These are phyloP conservation scores for Paraphoma chrysanthemicola DNA, from an alignment of 2,329 filamentous ascomycete species.

Conservation along the genomic window DNA sequence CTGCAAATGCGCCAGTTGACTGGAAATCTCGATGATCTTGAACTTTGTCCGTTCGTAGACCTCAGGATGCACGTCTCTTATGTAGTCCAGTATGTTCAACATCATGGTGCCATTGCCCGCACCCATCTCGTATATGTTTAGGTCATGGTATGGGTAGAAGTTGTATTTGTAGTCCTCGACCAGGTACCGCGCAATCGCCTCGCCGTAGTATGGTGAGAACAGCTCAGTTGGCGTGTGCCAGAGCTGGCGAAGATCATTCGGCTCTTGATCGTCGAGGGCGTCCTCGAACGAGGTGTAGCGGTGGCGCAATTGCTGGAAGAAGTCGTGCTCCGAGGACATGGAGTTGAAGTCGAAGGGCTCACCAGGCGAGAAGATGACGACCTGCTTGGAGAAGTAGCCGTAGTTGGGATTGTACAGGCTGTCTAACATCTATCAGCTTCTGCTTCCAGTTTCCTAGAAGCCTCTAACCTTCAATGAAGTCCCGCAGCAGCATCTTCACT, in stretches of 20 bases:
- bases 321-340: slow-evolving; percentile 84
- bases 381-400: slow-evolving; percentile 95
- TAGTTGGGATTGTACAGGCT: slow-evolving; percentile 94
- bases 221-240: slow-evolving; percentile 99
- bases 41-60: slow-evolving; percentile 94
- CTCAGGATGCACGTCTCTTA: slow-evolving; percentile 84
- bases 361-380: slow-evolving; percentile 92
- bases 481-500: slow-evolving; percentile 96
- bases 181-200: slow-evolving; percentile 95
- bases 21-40: slow-evolving; percentile 95
- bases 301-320: slow-evolving; percentile 76
- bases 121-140: slow-evolving; percentile 98
- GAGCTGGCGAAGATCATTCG: slow-evolving; percentile 81
- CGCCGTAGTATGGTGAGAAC: slow-evolving; percentile 94
- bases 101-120: slow-evolving; percentile 97
- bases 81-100: slow-evolving; percentile 97
- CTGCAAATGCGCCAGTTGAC: slow-evolving; percentile 80
- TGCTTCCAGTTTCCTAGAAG: neutral
- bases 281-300: slow-evolving; percentile 94
- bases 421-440: slow-evolving; percentile 60
- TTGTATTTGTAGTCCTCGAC: slow-evolving; percentile 95
- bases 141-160: slow-evolving; percentile 92
- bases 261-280: slow-evolving; percentile 73
- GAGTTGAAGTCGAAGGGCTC: slow-evolving; percentile 87
- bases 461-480: slow-evolving; percentile 87